These are phyloP conservation scores for Taiozyma sp. DNA, from an alignment of 1,139 yeast species.

Conservation along the genomic window DNA sequence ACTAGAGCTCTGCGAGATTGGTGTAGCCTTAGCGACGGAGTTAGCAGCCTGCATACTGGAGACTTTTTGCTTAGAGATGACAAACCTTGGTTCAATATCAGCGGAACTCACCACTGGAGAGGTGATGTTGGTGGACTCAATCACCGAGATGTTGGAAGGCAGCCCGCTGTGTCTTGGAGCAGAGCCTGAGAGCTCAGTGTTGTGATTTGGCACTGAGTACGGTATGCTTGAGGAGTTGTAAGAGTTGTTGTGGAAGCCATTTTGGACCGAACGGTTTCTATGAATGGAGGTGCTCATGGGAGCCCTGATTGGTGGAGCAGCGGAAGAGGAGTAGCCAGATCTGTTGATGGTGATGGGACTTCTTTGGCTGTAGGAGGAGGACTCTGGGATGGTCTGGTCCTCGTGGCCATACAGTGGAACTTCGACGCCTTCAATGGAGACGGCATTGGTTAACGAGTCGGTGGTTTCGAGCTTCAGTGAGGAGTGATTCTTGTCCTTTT, in stretches of 20 bases:
- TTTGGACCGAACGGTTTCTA: conserved; percentile 17
- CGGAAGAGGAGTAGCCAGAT: conserved; percentile 9
- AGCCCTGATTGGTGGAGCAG: conserved; percentile 26
- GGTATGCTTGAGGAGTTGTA: conserved; percentile 54
- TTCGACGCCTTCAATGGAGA: conserved; percentile 25
- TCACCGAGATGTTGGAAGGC: conserved; percentile 46
- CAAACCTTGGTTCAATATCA: conserved; percentile 63
- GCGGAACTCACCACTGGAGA: conserved; percentile 56
- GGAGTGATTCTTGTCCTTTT: conserved; percentile 6
- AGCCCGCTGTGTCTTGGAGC: conserved; percentile 46
- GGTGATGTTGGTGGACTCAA: conserved; percentile 55
- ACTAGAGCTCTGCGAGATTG: conserved; percentile 3
- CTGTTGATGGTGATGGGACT: conserved; percentile 22
- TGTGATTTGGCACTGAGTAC: conserved; percentile 54
- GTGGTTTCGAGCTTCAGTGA: conserved; percentile 8
- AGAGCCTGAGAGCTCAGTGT: conserved; percentile 24
- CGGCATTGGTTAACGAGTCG: conserved; percentile 17
- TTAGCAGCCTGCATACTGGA: conserved; percentile 20
- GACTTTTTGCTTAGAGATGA: conserved; percentile 61
- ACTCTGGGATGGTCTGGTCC: not conserved
- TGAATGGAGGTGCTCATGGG: conserved; percentile 24
- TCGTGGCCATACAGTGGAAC: conserved; percentile 16
- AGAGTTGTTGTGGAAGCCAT: conserved; percentile 12
- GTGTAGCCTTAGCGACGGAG: conserved; percentile 17
- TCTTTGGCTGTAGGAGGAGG: conserved; percentile 13